These are phyloP conservation scores for Yueomyces sinensis DNA, from an alignment of 805 yeast genomes.

Conservation along the genomic window DNA sequence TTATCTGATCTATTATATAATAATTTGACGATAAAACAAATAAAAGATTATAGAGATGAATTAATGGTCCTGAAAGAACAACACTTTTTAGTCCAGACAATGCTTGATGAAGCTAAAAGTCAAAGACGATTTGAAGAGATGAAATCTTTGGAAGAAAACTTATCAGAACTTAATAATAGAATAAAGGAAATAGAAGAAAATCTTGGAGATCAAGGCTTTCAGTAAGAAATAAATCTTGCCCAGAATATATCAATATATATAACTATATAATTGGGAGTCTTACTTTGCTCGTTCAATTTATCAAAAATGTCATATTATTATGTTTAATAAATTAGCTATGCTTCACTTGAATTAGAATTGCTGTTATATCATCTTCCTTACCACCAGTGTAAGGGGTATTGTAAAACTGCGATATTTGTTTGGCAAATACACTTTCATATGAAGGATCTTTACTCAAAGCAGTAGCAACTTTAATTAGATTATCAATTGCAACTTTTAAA, in stretches of 20 bases:
- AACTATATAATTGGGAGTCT: neutral
- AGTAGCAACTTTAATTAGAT: conserved; percentile 54
- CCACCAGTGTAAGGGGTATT: conserved; percentile 57
- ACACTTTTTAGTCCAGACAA: conserved; percentile 50
- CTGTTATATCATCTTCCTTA: conserved; percentile 88
- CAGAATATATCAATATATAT: neutral
- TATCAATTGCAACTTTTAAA: conserved; percentile 34
- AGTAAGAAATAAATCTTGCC: neutral
- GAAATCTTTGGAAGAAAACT: conserved; percentile 41
- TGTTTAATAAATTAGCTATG: too few species aligned
- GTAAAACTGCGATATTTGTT: conserved; percentile 17
- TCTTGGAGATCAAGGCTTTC: conserved; percentile 45
- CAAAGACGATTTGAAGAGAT: conserved; percentile 71
- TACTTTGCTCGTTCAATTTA: too few species aligned
- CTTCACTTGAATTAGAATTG: conserved; percentile 58
- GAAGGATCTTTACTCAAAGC: conserved; percentile 57
- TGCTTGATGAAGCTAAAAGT: conserved; percentile 48
- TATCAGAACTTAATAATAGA: conserved; percentile 41
- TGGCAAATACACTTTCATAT: conserved; percentile 78
- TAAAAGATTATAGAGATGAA: conserved; percentile 53
- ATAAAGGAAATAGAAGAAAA: conserved; percentile 31
- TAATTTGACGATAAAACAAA: conserved; percentile 35
- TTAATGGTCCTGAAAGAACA: conserved; percentile 85
- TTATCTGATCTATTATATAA: conserved; percentile 11
- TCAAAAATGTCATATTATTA: too few species aligned